These are phyloP conservation scores for Fusarium hainanense DNA, from an alignment of 2,329 filamentous ascomycete genomes.

Conservation along the genomic window DNA sequence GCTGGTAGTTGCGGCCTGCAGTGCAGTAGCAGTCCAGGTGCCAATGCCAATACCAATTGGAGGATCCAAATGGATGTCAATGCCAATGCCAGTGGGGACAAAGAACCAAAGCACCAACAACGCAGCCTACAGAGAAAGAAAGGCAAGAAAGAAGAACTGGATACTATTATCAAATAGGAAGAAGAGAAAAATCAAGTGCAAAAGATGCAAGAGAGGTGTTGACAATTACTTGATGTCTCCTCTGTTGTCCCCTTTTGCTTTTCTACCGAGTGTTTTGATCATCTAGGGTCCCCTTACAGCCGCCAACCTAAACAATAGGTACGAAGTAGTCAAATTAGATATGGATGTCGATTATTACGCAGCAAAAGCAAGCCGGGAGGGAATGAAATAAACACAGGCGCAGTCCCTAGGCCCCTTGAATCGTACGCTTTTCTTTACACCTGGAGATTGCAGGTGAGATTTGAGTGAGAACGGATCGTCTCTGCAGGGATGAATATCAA, in stretches of 20 bases:
- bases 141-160: conserved; percentile 10
- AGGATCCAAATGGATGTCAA: not conserved
- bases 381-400: conserved; percentile 1
- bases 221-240: conserved; percentile 5
- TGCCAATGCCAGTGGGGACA: conserved; percentile 20
- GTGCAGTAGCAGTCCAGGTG: not conserved
- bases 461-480: conserved; percentile 49
- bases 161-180: not conserved
- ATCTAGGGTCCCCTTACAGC: conserved; percentile 32
- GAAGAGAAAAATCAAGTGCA: not conserved
- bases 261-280: conserved; percentile 8
- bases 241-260: conserved; percentile 24
- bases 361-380: conserved; percentile 19
- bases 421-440: conserved; percentile 19
- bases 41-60: not conserved
- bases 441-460: conserved; percentile 49
- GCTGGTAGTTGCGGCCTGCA: conserved; percentile 31
- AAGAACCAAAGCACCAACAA: conserved; percentile 27
- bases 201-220: conserved; percentile 17
- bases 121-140: conserved; percentile 15
- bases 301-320: conserved; percentile 15
- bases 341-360: conserved; percentile 12
- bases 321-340: conserved; percentile 13
- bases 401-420: conserved; percentile 13
- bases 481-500: conserved; percentile 49